Base-by-base conservation (phyloP, 2,329 filamentous ascomycete species). In the Seiridium cupressi region DNA sequence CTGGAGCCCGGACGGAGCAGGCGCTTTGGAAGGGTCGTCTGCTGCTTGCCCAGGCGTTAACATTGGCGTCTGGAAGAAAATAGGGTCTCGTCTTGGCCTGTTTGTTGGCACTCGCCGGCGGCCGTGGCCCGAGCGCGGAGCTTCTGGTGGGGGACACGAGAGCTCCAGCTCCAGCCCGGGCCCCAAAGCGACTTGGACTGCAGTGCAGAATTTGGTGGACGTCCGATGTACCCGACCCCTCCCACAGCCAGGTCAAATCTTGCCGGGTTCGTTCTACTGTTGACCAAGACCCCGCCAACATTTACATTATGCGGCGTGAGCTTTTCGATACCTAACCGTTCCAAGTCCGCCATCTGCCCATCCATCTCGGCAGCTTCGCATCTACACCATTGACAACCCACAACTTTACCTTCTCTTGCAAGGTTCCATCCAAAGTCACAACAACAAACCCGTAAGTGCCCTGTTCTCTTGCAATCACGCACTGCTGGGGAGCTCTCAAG, bases 71-170 rank as follows among this genome's bases (percentile, higher is more conserved):
- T 26, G 18, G 18, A 32, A 51, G 31, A 51, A 13, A 55, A 42
- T 44, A 34, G 53, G 36, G 38, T 26, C 32, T 18, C 4, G n/a
- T 44, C 10, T 55, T 18, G n/a, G 32, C 40, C 31, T 36, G 26
- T 40, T 31, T 48, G 42, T 47, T 57, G 55, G 55, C 55, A n/a
- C 9, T 36, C 55, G 55, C 49, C 47, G 47, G 3, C 47, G 47
- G 26, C 53, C 55, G 55, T 57, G 55, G 55, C 44, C 55, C 55
- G 55, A 47, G 55, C 55, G 55, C 55, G 55, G 55, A 57, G 55
- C 55, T 57, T 26, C 26, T 34, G 55, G 55, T 56, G 44, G 42
- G 55, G 42, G 35, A 18, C 32, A 35, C 34, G 31, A 53, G 13
- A 53, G 49, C 32, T 38, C 49, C 26, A 34, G 42, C 40, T 47